phyloP scores from a whole-genome alignment of 2,329 filamentous ascomycete genomes.

The Aspergillus persii region DNA sequence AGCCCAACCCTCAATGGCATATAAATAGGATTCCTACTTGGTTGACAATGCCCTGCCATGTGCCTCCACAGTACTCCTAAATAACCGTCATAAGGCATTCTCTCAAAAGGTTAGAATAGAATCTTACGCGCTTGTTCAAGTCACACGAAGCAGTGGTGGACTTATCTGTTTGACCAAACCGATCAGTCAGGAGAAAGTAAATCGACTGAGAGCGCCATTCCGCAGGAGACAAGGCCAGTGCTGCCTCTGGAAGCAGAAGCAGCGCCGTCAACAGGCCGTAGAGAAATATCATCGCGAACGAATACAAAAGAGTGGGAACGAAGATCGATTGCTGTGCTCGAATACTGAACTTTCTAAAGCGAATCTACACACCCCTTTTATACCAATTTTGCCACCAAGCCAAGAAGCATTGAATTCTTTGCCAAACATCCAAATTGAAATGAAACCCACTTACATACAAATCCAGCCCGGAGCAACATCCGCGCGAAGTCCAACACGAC shows the following conservation, averaged over 20 bases:
- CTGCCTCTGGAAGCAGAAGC: background rate
- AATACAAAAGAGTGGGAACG: too few relatives aligned
- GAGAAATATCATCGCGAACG: background rate
- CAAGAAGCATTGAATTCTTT: background rate
- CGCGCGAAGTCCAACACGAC: background rate
- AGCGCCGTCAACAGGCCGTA: background rate
- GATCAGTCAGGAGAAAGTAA: conserved; percentile 47
- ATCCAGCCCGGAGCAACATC: background rate
- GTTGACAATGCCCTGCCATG: conserved; percentile 48
- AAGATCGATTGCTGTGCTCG: background rate
- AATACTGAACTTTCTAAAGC: background rate
- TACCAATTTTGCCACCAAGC: background rate
- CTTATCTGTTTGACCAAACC: conserved; percentile 42
- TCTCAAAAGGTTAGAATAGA: background rate
- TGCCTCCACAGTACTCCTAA: conserved; percentile 48
- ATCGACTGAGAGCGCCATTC: conserved; percentile 45
- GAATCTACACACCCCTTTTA: background rate
- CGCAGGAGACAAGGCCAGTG: conserved; percentile 15
- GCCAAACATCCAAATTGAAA: background rate
- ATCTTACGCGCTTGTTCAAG: conserved; percentile 21
- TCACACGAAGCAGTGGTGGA: conserved; percentile 35
- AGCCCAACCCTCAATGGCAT: background rate
- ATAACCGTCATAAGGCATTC: background rate
- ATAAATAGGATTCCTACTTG: conserved; percentile 5
- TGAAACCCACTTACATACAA: background rate